These are phyloP conservation scores for Ananas comosus DNA, from an alignment of 176 grass and related monocot genomes.

Conservation along the genomic window DNA sequence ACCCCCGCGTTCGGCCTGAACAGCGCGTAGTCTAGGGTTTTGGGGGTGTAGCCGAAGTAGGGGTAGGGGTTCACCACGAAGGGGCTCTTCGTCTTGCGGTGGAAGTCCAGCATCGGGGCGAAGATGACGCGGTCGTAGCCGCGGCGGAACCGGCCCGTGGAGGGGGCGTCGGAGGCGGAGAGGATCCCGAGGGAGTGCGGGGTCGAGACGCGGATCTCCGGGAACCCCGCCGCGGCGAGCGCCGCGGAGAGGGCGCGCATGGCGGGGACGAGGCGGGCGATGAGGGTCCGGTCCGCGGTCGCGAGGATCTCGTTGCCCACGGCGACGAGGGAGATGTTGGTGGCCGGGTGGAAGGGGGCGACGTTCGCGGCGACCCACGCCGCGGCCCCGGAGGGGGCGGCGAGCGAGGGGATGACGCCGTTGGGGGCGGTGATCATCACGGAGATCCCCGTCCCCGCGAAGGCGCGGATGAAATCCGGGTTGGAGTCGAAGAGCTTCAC, in stretches of 20 bases:
- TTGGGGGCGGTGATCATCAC: constrained; percentile 63
- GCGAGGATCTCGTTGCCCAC: constrained; percentile 79
- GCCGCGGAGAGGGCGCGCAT: constrained; percentile 43
- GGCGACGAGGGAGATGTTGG: constrained; percentile 53
- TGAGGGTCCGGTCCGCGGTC: constrained; percentile 45
- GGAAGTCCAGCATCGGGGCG: constrained; percentile 77
- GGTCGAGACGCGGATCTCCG: constrained; percentile 55
- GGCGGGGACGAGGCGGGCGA: constrained; percentile 55
- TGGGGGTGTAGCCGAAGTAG: constrained; percentile 83
- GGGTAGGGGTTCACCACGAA: constrained; percentile 88
- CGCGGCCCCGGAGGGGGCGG: constrained; percentile 35
- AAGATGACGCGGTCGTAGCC: constrained; percentile 49
- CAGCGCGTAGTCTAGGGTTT: constrained; percentile 53
- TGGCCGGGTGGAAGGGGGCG: constrained; percentile 52
- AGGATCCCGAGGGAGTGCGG: constrained; percentile 71
- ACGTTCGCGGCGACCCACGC: constrained; percentile 62
- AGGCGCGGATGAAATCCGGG: constrained; percentile 58
- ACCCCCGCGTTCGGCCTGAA: constrained; percentile 51
- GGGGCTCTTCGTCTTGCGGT: constrained; percentile 33
- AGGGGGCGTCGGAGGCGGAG: constrained; percentile 40
- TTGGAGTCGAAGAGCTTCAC: constrained; percentile 84
- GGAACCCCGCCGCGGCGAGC: constrained; percentile 41
- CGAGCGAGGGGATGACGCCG: constrained; percentile 50
- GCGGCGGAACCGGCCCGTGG: constrained; percentile 48
- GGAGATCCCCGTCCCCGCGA: constrained; percentile 57